These are phyloP conservation scores for Cyberlindnera petersonii DNA, from an alignment of 805 yeast species.

Conservation along the genomic window DNA sequence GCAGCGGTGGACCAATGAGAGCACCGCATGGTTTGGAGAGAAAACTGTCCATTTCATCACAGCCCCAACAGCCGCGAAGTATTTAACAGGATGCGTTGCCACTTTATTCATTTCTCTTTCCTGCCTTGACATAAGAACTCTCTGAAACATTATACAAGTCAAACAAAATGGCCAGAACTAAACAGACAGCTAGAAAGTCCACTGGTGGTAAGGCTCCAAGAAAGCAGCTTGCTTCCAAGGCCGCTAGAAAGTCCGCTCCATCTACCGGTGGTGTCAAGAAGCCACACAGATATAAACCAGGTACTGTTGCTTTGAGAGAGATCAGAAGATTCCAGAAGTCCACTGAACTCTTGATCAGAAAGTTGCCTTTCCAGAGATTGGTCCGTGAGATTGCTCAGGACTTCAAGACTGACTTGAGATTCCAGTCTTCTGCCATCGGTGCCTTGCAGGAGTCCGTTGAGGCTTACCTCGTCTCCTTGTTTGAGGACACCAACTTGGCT, in stretches of 20 bases:
- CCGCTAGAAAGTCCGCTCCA: constrained; percentile 93
- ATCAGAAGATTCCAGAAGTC: constrained; percentile 97
- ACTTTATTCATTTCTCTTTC: not conserved
- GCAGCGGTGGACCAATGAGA: constrained; percentile 2
- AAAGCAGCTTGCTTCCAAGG: constrained; percentile 89
- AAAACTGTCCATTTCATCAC: too few relatives aligned
- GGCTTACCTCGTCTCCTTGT: constrained; percentile 93
- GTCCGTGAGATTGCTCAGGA: constrained; percentile 96
- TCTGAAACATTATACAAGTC: too few relatives aligned
- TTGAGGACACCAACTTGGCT: constrained; percentile 97
- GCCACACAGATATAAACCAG: constrained; percentile 96
- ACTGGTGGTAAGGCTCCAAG: constrained; percentile 97
- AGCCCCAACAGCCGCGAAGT: constrained; percentile 1
- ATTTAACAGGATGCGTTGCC: constrained; percentile 1
- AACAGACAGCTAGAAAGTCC: constrained; percentile 92
- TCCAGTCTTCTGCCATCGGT: constrained; percentile 96
- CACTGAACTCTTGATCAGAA: constrained; percentile 91
- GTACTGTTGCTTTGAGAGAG: constrained; percentile 95
- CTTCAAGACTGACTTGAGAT: constrained; percentile 88
- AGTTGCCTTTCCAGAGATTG: constrained; percentile 95
- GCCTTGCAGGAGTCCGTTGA: constrained; percentile 98
- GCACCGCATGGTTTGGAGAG: constrained; percentile 3
- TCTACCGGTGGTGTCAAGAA: constrained; percentile 90
- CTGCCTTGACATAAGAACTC: constrained; percentile 62
- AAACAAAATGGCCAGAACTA: constrained; percentile 86